Evolutionary conservation across 2,329 filamentous ascomycete genomes (phyloP), one percentile per base, ranked within the genome.

Genomic region (Aureobasidium leucospermi): DNA sequence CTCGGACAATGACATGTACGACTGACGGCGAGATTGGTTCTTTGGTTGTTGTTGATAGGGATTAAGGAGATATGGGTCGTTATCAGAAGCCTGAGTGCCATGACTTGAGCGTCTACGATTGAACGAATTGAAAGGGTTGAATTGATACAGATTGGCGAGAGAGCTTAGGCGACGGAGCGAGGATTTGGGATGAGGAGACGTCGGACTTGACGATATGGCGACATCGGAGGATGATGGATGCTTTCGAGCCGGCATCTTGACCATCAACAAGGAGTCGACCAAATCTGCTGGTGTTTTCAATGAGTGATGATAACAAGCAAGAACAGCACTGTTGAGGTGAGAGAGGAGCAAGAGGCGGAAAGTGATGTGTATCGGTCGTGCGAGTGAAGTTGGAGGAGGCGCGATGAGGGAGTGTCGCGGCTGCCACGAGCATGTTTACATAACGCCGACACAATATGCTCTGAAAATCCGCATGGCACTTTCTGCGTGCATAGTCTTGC

Each of bases 101-200:
- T 55, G 60, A 47, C 64, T 63, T 62, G 67, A 69, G 48, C 69
- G 69, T 49, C 70, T 68, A 46, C 69, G 67, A 42, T 59, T 65
- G 65, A 72, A 72, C 1, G 69, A 69, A 38, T 71, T 71, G 61
- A 73, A 66, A 2, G 69, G 70, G 42, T 71, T 71, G 61, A 73
- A 65, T 28, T 68, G 69, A 15, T 68, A 65, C 4, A 73, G 63
- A 1, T 68, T 69, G 15, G 70, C 67, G 51, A 73, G 67, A 51
- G 70, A 72, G 45, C 66, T 67, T 41, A 72, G 65, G 10, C 70
- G 59, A n/a, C 53, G 59, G n/a, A 61, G 45, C 16, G 59, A 58
- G 31, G 52, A 38, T 45, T 32, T 57, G 28, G n/a, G 49, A 42
- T 42, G 34, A 51, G 56, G 45, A 13, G 55, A 48, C 3, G 43